Evolutionary conservation across 805 yeast genomes (phyloP).

Genomic region (Candida adriatica): DNA sequence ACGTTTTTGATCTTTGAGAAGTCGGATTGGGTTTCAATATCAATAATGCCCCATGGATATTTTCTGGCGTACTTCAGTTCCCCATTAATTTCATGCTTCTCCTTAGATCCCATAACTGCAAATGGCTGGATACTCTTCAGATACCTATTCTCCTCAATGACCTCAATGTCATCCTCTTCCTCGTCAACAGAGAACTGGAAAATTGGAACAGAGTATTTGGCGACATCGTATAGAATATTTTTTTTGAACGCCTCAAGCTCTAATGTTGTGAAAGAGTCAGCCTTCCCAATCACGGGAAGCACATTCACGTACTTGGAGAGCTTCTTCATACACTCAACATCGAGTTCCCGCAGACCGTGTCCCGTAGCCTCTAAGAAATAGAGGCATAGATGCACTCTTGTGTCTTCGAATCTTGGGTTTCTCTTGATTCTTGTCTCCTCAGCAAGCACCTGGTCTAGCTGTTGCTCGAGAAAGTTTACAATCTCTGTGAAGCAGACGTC

Average conservation of each 20-base stretch:
- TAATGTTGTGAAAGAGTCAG: conserved; percentile 60
- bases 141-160: conserved; percentile 59
- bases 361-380: conserved; percentile 74
- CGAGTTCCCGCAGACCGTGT: conserved; percentile 71
- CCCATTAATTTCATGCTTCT: conserved; percentile 45
- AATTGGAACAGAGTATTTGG: conserved; percentile 62
- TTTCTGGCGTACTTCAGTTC: conserved; percentile 48
- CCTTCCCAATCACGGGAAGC: conserved; percentile 61
- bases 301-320: conserved; percentile 68
- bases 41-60: conserved; percentile 72
- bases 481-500: conserved; percentile 60
- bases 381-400: conserved; percentile 67
- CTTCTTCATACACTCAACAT: conserved; percentile 63
- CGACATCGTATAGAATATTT: conserved; percentile 55
- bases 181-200: conserved; percentile 68
- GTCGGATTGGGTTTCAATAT: conserved; percentile 45
- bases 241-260: conserved; percentile 57
- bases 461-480: conserved; percentile 62
- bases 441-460: conserved; percentile 69
- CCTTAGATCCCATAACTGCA: conserved; percentile 63
- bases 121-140: conserved; percentile 67
- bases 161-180: conserved; percentile 64
- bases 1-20: conserved; percentile 57
- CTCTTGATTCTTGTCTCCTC: conserved; percentile 85
- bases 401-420: conserved; percentile 75